A percentile compares a stretch with the other conserved stretches of the same genome.
Conservation (phyloP, 768 basidiomycete genomes). For the Mycena alexandri region DNA sequence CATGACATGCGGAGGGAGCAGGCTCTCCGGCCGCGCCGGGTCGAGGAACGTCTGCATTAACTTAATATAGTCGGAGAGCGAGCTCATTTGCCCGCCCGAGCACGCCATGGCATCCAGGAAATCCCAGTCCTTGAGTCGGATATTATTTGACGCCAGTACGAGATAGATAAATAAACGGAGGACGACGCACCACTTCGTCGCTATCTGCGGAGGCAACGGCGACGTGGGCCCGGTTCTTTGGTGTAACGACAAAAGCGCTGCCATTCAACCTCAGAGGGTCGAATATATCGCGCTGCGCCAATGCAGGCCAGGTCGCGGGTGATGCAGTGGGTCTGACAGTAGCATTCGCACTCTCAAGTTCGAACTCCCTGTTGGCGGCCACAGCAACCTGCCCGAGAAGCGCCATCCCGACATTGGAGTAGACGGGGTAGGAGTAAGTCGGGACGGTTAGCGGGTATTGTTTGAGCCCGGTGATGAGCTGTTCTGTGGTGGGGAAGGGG, state of each 20-base stretch:
- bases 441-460: constrained; percentile 39
- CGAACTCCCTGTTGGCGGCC: constrained; percentile 37
- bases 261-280: constrained; percentile 42
- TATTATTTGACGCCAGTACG: too few relatives aligned
- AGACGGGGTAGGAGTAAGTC: constrained; percentile 43
- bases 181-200: constrained; percentile 32
- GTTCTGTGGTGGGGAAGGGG: constrained; percentile 38
- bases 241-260: constrained; percentile 38
- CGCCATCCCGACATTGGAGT: constrained; percentile 45
- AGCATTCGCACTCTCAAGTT: constrained; percentile 7
- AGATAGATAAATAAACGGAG: background rate
- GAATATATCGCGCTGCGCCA: constrained; percentile 44
- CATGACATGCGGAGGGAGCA: constrained; percentile 39
- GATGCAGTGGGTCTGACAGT: constrained; percentile 26
- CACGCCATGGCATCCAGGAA: constrained; percentile 41
- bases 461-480: constrained; percentile 36
- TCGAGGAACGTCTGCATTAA: constrained; percentile 43
- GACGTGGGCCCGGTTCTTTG: constrained; percentile 34
- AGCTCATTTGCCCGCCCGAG: constrained; percentile 44
- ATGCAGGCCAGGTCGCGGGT: constrained; percentile 27
- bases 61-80: constrained; percentile 42
- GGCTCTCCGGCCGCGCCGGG: constrained; percentile 35
- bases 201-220: constrained; percentile 36
- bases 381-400: constrained; percentile 43
- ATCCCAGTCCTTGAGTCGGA: constrained; percentile 39